phyloP scores from a whole-genome alignment of 116 monocot genomes.

The Posidonia oceanica region DNA sequence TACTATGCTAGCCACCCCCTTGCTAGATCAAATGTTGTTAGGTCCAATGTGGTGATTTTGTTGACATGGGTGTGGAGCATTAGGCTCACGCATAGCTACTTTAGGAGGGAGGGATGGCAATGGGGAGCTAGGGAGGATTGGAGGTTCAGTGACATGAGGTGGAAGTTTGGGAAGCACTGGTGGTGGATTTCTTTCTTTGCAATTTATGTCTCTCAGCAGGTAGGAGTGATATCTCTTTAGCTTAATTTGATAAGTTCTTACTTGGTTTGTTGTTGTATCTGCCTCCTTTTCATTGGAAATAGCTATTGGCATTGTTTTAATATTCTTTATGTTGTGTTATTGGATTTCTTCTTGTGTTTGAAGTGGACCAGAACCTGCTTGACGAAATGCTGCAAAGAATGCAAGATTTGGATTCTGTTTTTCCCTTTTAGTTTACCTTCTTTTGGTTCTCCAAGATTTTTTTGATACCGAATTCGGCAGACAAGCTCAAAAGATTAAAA shows the following conservation, averaged over 20 bases:
- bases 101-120: slow-evolving; percentile 86
- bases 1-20: slow-evolving; percentile 46
- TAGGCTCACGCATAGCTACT: slow-evolving; percentile 84
- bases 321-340: background rate
- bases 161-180: slow-evolving; percentile 53
- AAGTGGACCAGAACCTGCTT: background rate
- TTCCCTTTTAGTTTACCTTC: background rate
- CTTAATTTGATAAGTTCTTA: background rate
- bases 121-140: slow-evolving; percentile 93
- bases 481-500: no score
- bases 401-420: background rate
- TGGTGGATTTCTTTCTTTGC: slow-evolving; percentile 94
- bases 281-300: background rate
- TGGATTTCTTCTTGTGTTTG: background rate
- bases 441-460: background rate
- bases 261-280: background rate
- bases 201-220: slow-evolving; percentile 84
- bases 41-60: slow-evolving; percentile 40
- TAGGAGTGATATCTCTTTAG: background rate
- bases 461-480: no score
- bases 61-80: slow-evolving; percentile 83
- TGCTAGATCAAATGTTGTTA: slow-evolving; percentile 23
- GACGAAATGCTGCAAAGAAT: background rate
- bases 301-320: background rate
- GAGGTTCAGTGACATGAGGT: slow-evolving; percentile 75